Percentiles rank a stretch among this genome's conserved stretches.
Evolutionary conservation across 495 filamentous ascomycete species (phyloP).

Genomic region (Trichoderma erinaceum): DNA sequence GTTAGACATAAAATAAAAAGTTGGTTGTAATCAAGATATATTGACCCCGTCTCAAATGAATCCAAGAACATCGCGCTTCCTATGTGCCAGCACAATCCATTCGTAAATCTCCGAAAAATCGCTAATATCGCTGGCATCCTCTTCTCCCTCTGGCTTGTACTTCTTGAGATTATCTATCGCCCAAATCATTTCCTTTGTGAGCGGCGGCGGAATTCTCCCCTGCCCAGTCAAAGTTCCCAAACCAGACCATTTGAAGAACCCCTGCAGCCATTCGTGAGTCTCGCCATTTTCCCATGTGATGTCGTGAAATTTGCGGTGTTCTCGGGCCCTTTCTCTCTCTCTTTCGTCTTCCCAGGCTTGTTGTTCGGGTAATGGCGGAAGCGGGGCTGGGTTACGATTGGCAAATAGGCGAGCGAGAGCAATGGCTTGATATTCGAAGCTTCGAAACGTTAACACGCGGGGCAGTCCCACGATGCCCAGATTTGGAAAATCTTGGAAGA

Average conservation of each 20-base stretch:
- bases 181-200: conserved; percentile 38
- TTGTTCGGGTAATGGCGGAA: conserved; percentile 33
- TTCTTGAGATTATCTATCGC: conserved; percentile 44
- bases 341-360: conserved; percentile 36
- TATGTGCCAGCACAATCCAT: neutral
- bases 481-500: conserved; percentile 35
- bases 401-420: conserved; percentile 42
- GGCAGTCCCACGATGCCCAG: conserved; percentile 41
- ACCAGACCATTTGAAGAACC: conserved; percentile 39
- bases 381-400: conserved; percentile 24
- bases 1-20: no score
- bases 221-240: conserved; percentile 36
- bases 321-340: conserved; percentile 19
- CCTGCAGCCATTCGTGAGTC: conserved; percentile 36
- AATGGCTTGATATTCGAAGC: conserved; percentile 48
- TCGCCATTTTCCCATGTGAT: conserved; percentile 41
- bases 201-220: conserved; percentile 39
- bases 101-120: neutral
- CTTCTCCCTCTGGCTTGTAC: conserved; percentile 23
- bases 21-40: no score
- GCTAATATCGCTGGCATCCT: neutral
- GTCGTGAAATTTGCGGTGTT: conserved; percentile 42
- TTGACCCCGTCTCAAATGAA: neutral
- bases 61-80: conserved; percentile 7
- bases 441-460: conserved; percentile 41